These are phyloP conservation scores for Fraxinus velutina DNA, from an alignment of 305 asterid genomes.

Conservation along the genomic window DNA sequence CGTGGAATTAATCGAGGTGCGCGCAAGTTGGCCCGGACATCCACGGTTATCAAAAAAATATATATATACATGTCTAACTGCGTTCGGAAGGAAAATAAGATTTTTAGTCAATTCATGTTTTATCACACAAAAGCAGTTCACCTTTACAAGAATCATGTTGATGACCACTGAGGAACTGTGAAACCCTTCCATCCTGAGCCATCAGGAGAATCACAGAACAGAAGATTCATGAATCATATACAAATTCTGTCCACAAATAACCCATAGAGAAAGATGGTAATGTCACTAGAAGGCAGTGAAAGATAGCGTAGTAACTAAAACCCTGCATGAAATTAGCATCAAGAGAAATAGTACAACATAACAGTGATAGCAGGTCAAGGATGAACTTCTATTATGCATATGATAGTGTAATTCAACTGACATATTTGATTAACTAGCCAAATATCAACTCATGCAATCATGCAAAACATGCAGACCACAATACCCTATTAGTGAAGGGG, in stretches of 20 bases:
- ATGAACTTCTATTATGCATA: not conserved
- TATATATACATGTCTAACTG: not conserved
- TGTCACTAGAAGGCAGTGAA: constrained; percentile 19
- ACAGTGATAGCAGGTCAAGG: constrained; percentile 20
- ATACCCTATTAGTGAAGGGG: not conserved
- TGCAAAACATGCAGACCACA: constrained; percentile 1
- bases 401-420: not conserved
- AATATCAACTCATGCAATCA: not conserved
- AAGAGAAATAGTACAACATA: not conserved
- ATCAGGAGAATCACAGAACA: constrained; percentile 45
- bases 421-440: not conserved
- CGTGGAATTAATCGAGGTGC: too few relatives aligned
- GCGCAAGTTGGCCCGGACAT: too few relatives aligned
- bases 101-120: constrained; percentile 23
- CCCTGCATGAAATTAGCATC: constrained; percentile 8
- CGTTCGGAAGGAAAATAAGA: constrained; percentile 18
- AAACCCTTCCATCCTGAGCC: constrained; percentile 56
- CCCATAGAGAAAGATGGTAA: constrained; percentile 20
- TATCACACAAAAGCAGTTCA: constrained; percentile 55
- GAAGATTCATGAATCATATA: constrained; percentile 26
- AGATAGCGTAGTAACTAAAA: constrained; percentile 22
- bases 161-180: constrained; percentile 58
- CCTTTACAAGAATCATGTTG: constrained; percentile 59
- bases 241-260: constrained; percentile 29
- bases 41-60: too few relatives aligned